phyloP scores from a whole-genome alignment of 768 basidiomycete species.

The Phylloporus sp. region DNA sequence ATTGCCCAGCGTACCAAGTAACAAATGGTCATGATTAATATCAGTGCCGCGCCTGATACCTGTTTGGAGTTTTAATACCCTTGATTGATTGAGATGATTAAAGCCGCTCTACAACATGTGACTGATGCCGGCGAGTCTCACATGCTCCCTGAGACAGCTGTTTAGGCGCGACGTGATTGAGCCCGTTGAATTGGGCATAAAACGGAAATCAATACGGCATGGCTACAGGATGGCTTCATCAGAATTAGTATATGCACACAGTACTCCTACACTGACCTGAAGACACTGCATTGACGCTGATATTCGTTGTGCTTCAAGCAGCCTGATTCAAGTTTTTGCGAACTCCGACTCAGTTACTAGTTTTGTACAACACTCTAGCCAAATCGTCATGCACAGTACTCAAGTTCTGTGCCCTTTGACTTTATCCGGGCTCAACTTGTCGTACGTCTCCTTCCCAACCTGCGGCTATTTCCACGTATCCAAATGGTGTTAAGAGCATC shows the following conservation, averaged over 20 bases:
- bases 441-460: constrained; percentile 2
- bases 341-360: too few species aligned
- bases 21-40: too few species aligned
- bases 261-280: background rate
- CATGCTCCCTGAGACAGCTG: background rate
- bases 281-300: too few species aligned
- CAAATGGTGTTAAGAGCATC: constrained; percentile 10
- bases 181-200: background rate
- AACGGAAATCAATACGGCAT: background rate
- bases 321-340: too few species aligned
- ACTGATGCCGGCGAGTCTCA: background rate
- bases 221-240: background rate
- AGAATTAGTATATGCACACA: background rate
- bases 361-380: too few species aligned
- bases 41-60: constrained; percentile 56
- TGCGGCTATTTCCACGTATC: background rate
- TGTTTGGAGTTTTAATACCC: constrained; percentile 14
- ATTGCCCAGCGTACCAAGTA: too few species aligned
- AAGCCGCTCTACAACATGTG: too few species aligned
- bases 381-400: too few species aligned
- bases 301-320: too few species aligned
- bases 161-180: too few species aligned
- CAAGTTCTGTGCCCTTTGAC: too few species aligned
- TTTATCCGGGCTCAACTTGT: constrained; percentile 9
- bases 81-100: background rate